Percentiles rank a stretch among this genome's conserved stretches.
Conservation (phyloP, 305 asterid species). For the Rubia tinctorum region DNA sequence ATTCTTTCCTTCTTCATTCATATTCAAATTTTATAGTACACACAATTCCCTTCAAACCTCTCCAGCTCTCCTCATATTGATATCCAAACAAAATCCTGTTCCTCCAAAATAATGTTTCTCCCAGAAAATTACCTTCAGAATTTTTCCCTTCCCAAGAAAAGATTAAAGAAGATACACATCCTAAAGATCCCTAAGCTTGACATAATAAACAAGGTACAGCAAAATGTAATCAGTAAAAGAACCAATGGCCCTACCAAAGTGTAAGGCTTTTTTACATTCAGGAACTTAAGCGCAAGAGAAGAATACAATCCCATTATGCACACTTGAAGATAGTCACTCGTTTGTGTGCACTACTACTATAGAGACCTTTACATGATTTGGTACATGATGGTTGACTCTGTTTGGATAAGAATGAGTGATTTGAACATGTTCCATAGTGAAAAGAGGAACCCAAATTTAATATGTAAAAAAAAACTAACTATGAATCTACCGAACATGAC, state of each 20-base stretch:
- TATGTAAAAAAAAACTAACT: neutral
- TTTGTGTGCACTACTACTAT: neutral
- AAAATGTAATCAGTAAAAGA: neutral
- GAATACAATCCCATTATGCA: neutral
- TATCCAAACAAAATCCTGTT: neutral
- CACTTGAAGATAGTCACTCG: neutral
- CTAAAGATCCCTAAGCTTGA: neutral
- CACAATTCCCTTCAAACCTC: neutral
- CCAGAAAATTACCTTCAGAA: neutral
- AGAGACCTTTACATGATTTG: neutral
- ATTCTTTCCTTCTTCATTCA: conserved; percentile 1
- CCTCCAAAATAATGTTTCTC: neutral
- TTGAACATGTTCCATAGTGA: neutral
- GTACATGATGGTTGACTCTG: neutral
- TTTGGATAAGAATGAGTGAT: neutral
- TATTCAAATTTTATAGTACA: neutral
- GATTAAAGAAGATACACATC: neutral
- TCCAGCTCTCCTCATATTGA: neutral
- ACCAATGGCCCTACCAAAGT: neutral
- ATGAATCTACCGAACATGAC: neutral
- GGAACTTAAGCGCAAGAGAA: neutral
- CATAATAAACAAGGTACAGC: neutral
- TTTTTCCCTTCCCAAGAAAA: neutral
- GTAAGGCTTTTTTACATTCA: too few relatives aligned
- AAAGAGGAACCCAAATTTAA: neutral